Conservation (phyloP, 805 yeast species). For the Wickerhamomyces rabaulensis region DNA sequence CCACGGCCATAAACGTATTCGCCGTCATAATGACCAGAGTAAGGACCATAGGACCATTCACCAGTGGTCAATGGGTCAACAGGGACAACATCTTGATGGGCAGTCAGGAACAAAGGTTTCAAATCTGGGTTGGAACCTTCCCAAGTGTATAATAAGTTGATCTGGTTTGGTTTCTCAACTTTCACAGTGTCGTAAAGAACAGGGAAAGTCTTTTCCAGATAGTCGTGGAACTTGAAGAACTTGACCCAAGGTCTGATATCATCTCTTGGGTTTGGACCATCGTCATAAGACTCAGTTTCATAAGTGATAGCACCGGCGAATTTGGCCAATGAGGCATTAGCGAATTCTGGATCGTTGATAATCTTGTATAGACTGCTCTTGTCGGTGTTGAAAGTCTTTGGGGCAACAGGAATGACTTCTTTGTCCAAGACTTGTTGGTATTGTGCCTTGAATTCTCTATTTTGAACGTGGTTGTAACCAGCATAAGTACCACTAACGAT, state of each 20-base stretch:
- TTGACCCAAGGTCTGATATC: constrained; percentile 28
- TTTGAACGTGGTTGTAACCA: background rate
- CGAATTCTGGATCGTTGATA: constrained; percentile 1
- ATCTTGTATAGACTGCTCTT: background rate
- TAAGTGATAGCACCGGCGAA: constrained; percentile 56
- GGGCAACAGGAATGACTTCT: background rate
- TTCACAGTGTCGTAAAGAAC: constrained; percentile 40
- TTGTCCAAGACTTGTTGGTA: background rate
- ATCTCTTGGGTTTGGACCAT: constrained; percentile 24
- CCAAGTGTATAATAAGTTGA: constrained; percentile 64
- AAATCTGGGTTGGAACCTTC: constrained; percentile 45
- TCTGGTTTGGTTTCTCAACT: constrained; percentile 52
- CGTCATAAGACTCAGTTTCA: constrained; percentile 59
- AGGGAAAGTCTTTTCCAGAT: constrained; percentile 54
- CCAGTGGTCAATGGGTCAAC: constrained; percentile 51
- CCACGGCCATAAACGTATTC: constrained; percentile 70
- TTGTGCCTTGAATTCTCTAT: background rate
- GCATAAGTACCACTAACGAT: background rate
- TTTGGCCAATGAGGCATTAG: constrained; percentile 34
- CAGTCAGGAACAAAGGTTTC: constrained; percentile 66
- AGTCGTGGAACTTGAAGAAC: constrained; percentile 39
- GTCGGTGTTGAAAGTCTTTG: background rate
- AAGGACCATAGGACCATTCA: constrained; percentile 68
- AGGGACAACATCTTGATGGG: constrained; percentile 85
- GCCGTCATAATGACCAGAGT: constrained; percentile 63